Evolutionary conservation across 2,329 filamentous ascomycete species (phyloP), one percentile per base, ranked within the genome.

Genomic region (Paramyrothecium roridum): DNA sequence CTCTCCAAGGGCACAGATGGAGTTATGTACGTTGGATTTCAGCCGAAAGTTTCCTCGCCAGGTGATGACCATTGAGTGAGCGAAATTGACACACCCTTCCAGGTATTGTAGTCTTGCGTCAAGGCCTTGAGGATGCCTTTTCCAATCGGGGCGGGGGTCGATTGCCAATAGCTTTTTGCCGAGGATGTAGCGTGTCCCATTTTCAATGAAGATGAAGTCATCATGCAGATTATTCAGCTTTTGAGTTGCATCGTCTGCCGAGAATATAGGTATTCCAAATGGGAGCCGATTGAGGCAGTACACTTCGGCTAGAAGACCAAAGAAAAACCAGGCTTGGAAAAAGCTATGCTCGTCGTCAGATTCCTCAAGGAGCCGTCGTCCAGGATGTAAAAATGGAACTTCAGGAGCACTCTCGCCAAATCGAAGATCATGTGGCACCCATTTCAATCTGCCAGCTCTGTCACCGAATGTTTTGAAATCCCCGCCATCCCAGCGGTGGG

Each of bases 1-100:
- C 52, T 71, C 69, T 3, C 59, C 64, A 3, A 70, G 54, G 1
- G 63, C 66, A 3, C 61, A 59, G 33, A 70, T 66, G 10, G 68
- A 66, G 50, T 58, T 65, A 13, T 62, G 63, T 17, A 70, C 52
- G 19, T 55, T 46, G 4, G 37, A 13, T 6, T 43, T 13, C 37
- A 43, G 3, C 8, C 62, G 53, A 16, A 65, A 63, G 3, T 69
- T 58, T 8, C 63, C 53, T n/a, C 2, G 33, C 30, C 10, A 53
- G 56, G 10, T 52, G 47, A 13, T 16, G 46, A 48, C 22, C 46
- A 48, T 48, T 6, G 3, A 20, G 46, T 21, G 20, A 4, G 46
- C 16, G 20, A 48, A 48, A 8, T 3, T 45, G 3, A 20, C 19
- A 22, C 46, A 48, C 3, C 21, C 46, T 20, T 4, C 19, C 7